Base-by-base conservation (phyloP, 1,284 basidiomycete genomes). In the Pseudozyma sp. region DNA sequence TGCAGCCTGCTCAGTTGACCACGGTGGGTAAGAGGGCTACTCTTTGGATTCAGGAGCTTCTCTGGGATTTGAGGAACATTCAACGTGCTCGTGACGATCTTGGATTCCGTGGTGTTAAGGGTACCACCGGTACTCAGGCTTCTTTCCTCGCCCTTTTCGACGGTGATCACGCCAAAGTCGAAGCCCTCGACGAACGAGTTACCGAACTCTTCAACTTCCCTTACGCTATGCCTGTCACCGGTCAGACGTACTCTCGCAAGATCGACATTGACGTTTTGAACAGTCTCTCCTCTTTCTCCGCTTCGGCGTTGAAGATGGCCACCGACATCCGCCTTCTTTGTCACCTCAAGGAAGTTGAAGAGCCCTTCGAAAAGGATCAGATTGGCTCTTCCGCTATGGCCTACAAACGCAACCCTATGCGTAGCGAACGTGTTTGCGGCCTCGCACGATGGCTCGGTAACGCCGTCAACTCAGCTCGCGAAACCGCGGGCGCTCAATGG, bases 321-420 rank as follows among this genome's bases (percentile, higher is more conserved):
- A 99, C 96, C 2, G 97, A 99, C 85, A 91, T 99, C 70, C 98
- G 83, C 35, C 76, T 84, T 12, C 68, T 84, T 31, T 84, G 83
- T 66, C 79, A 83, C 65, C 65, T 84, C 12, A 84, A 99, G 89
- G 97, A 99, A 90, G 88, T 99, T 51, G 97, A 99, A 87, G 97
- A 99, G 85, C 97, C 97, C 0, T 99, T 99, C 85, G 97, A 99
- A 86, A 93, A 94, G 75, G 96, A 96, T 57, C 97, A 99, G 87
- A 99, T 99, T 78, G 97, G 97, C n/a, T 86, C 85, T 69, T 84
- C 77, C n/a, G 95, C 95, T 16, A 99, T 99, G 96, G 96, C 97
- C 2, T 99, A 99, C 90, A 99, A 99, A 88, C 90, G 97, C 69
- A 99, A 99, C 87, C 97, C 97, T 1, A 99, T 99, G 97, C 93